Base-by-base conservation (phyloP, 2,329 filamentous ascomycete genomes). In the Daldinia sp. region DNA sequence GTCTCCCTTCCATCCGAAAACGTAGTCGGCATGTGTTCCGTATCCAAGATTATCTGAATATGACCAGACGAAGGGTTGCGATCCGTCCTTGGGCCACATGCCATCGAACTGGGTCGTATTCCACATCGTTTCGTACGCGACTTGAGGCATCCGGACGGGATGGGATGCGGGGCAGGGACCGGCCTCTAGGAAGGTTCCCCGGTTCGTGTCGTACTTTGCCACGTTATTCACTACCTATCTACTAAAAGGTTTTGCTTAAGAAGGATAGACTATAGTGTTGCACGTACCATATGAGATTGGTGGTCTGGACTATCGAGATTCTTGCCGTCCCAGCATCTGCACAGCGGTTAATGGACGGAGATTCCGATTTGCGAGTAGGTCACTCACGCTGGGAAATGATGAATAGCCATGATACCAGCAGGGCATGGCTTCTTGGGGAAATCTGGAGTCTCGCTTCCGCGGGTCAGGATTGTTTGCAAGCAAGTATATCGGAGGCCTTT, bases 71-170 rank as follows among this genome's bases (percentile, higher is more conserved):
- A 73, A 72, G 0, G 68, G 70, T 37, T 70, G 64, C 1, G 64
- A 67, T 11, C 71, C 72, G 63, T 73, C 71, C 53, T 70, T 70
- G 17, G 67, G 68, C 74, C 74, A 72, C 19, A 76, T 64, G 70
- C 74, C 65, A 49, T 75, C 74, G 61, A 78, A 78, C 30, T 59
- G 59, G 3, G 71, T 68, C 39, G 75, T 77, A 53, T 79, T 73
- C 76, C 79, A 80, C 71, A 80, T 79, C 37, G 80, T 77, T 66
- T 81, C 79, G 69, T 78, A 69, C 7, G 67, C 63, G 4, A 81
- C 68, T 59, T 80, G 80, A 1, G 79, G 73, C 17, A 81, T 73
- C 4, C 75, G 74, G 1, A 76, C 72, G 7, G 63, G 63, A 35
- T 66, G 60, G 1, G 66, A 64, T 0, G 15, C 19, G 0, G 63